Percentiles rank a stretch among this genome's conserved stretches.
These are phyloP conservation scores for Fusarium burgessii DNA, from an alignment of 2,329 filamentous ascomycete species.

Conservation along the genomic window DNA sequence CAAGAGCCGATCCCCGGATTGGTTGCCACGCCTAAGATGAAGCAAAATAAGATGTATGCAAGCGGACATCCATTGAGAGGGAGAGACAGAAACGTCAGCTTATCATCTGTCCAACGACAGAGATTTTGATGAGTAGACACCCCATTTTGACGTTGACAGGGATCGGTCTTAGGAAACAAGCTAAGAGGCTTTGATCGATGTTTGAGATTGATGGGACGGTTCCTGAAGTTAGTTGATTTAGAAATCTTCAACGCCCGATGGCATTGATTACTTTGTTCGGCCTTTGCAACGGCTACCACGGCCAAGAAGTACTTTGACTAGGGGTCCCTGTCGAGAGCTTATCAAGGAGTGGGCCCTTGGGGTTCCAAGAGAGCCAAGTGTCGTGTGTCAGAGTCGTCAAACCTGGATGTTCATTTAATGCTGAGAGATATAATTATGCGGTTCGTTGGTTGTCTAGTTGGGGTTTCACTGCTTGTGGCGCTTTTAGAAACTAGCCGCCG, in stretches of 20 bases:
- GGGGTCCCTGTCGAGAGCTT: slow-evolving; percentile 33
- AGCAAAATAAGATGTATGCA: slow-evolving; percentile 21
- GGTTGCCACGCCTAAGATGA: slow-evolving; percentile 24
- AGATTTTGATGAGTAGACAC: neutral
- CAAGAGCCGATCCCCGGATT: slow-evolving; percentile 39
- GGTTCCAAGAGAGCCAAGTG: slow-evolving; percentile 19
- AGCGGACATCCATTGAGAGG: neutral
- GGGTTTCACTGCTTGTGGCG: slow-evolving; percentile 26
- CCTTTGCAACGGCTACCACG: slow-evolving; percentile 7
- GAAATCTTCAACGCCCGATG: slow-evolving; percentile 30
- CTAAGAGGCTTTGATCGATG: slow-evolving; percentile 47
- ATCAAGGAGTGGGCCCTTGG: slow-evolving; percentile 31
- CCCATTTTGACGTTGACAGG: slow-evolving; percentile 2
- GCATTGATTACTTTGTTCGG: slow-evolving; percentile 19
- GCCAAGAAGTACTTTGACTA: slow-evolving; percentile 20
- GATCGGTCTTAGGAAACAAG: slow-evolving; percentile 28
- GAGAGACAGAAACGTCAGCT: slow-evolving; percentile 29
- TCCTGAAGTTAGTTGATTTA: slow-evolving; percentile 31
- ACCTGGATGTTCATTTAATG: slow-evolving; percentile 20
- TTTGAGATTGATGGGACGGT: slow-evolving; percentile 67
- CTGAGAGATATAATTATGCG: slow-evolving; percentile 12
- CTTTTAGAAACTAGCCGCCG: slow-evolving; percentile 1
- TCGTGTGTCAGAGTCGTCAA: slow-evolving; percentile 39
- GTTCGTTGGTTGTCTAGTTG: slow-evolving; percentile 7
- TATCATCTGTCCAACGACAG: slow-evolving; percentile 22